A percentile compares a stretch with the other conserved stretches of the same genome.
Evolutionary conservation across 805 yeast genomes (phyloP).

Genomic region (Candida jianshihensis): DNA sequence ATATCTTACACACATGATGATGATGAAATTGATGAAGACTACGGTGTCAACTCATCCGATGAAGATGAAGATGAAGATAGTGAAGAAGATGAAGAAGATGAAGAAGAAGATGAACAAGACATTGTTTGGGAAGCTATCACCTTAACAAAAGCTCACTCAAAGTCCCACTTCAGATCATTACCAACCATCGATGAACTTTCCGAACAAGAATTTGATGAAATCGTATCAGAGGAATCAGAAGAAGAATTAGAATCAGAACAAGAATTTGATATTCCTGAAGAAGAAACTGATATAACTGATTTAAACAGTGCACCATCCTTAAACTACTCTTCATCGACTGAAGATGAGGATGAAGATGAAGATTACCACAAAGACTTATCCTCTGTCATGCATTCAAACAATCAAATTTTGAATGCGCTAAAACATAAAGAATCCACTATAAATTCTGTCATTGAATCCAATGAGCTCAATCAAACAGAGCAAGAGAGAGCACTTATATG

Average conservation of each 20-base stretch:
- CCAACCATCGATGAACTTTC: constrained; percentile 19
- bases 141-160: neutral
- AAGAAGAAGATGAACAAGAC: constrained; percentile 8
- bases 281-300: constrained; percentile 1
- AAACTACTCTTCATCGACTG: neutral
- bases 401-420: no score
- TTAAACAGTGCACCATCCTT: neutral
- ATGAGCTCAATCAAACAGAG: no score
- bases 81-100: constrained; percentile 6
- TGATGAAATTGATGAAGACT: constrained; percentile 8
- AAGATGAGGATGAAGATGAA: constrained; percentile 1
- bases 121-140: constrained; percentile 4
- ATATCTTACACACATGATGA: constrained; percentile 1
- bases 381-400: no score
- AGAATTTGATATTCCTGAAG: constrained; percentile 1
- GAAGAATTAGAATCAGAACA: constrained; percentile 10
- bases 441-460: no score
- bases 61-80: constrained; percentile 10
- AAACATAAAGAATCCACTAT: no score
- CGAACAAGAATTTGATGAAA: constrained; percentile 15
- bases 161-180: constrained; percentile 13
- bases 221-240: constrained; percentile 8
- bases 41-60: constrained; percentile 6
- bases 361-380: no score
- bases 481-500: no score